A percentile compares a stretch with the other conserved stretches of the same genome.
Conservation (phyloP, 23 red algal genomes). For the Chondrus crispus region DNA sequence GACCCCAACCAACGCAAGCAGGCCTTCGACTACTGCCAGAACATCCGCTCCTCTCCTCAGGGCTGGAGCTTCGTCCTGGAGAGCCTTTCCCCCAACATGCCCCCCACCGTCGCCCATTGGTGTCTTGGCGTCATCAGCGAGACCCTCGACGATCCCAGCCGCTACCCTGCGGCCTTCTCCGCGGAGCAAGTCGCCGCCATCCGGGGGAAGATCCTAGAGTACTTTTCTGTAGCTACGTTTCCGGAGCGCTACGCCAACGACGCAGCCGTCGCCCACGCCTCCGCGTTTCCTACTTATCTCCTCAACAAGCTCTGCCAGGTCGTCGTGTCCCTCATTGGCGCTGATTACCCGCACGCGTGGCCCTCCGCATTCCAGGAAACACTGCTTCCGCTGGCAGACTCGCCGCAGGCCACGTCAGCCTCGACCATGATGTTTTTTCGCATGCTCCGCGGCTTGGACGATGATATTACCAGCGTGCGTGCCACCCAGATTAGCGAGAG, state of each 20-base stretch:
- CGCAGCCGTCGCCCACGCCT: not conserved
- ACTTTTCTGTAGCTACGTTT: not conserved
- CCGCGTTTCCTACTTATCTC: constrained; percentile 31
- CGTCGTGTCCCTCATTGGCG: constrained; percentile 50
- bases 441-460: constrained; percentile 75
- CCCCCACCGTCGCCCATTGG: constrained; percentile 56
- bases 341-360: constrained; percentile 83
- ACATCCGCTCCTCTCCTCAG: constrained; percentile 48
- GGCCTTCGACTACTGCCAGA: constrained; percentile 53
- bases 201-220: constrained; percentile 28
- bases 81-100: constrained; percentile 32
- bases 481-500: constrained; percentile 48
- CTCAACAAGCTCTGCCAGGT: constrained; percentile 87
- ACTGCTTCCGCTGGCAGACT: constrained; percentile 38
- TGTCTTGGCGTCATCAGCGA: constrained; percentile 57
- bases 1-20: too few species aligned
- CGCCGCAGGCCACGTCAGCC: not conserved
- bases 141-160: not conserved
- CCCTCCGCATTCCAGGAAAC: constrained; percentile 49
- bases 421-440: constrained; percentile 60
- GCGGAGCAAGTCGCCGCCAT: not conserved
- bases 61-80: constrained; percentile 72
- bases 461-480: constrained; percentile 73
- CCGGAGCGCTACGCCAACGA: not conserved
- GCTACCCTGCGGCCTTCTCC: constrained; percentile 14